These are phyloP conservation scores for Trametes cinnabarina DNA, from an alignment of 768 basidiomycete genomes.

Conservation along the genomic window DNA sequence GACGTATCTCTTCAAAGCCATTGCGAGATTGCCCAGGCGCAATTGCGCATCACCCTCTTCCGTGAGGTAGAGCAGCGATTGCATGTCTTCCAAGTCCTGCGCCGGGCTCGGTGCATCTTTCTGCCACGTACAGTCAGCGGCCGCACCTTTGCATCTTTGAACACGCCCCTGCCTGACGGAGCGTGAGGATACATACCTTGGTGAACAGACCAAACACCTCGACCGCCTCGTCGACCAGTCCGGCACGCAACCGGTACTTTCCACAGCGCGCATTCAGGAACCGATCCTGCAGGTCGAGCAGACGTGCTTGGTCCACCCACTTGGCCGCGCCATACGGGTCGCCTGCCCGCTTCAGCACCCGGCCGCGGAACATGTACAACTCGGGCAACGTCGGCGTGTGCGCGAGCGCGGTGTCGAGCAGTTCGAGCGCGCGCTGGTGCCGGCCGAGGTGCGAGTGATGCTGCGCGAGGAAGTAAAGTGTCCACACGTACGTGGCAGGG, in stretches of 20 bases:
- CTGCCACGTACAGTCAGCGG: slow-evolving; percentile 37
- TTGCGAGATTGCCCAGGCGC: slow-evolving; percentile 59
- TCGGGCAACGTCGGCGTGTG: slow-evolving; percentile 97
- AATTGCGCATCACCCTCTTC: slow-evolving; percentile 78
- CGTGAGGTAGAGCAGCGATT: slow-evolving; percentile 80
- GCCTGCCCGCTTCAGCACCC: slow-evolving; percentile 82
- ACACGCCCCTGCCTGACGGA: no score
- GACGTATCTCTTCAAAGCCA: slow-evolving; percentile 85
- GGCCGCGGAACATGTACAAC: slow-evolving; percentile 76
- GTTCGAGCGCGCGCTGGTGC: slow-evolving; percentile 48
- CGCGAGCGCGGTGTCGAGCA: slow-evolving; percentile 61
- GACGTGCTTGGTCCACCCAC: slow-evolving; percentile 75
- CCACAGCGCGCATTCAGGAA: slow-evolving; percentile 93
- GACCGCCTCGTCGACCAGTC: slow-evolving; percentile 72
- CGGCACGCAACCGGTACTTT: slow-evolving; percentile 86
- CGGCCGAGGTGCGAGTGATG: slow-evolving; percentile 71
- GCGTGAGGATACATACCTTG: slow-evolving; percentile 59
- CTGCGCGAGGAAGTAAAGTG: slow-evolving; percentile 91
- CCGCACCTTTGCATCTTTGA: no score
- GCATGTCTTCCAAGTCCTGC: slow-evolving; percentile 92
- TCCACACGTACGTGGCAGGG: slow-evolving; percentile 90
- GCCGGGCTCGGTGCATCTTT: slow-evolving; percentile 80
- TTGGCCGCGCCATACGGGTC: slow-evolving; percentile 73
- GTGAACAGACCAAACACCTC: slow-evolving; percentile 84
- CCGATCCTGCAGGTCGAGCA: slow-evolving; percentile 90